Conservation (phyloP, 208 protist genomes). For the Leptomonas pyrrhocoris region DNA sequence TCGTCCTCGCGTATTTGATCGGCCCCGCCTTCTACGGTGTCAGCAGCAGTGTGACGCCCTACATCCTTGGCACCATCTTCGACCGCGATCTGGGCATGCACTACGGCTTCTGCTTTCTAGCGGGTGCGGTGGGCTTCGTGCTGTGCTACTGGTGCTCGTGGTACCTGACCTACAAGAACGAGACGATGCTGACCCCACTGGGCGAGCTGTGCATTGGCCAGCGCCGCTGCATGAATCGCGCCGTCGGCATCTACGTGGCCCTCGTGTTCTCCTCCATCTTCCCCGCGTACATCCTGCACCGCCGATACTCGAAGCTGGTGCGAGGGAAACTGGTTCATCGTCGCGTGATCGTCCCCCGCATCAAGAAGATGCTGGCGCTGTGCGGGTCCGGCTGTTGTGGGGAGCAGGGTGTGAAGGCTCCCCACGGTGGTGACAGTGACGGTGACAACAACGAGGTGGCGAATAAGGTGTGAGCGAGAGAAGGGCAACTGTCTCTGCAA, state of each 20-base stretch:
- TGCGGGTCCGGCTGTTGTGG: neutral
- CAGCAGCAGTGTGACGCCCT: constrained; percentile 54
- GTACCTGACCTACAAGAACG: constrained; percentile 43
- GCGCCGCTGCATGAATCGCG: constrained; percentile 49
- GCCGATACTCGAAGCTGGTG: constrained; percentile 47
- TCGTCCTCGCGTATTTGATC: constrained; percentile 45
- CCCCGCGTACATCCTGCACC: constrained; percentile 33
- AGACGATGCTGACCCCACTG: constrained; percentile 26
- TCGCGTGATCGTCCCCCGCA: constrained; percentile 36
- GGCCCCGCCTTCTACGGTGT: constrained; percentile 47
- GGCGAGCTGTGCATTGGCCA: constrained; percentile 35
- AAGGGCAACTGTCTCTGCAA: neutral
- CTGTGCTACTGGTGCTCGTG: constrained; percentile 44
- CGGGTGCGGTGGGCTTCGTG: constrained; percentile 45
- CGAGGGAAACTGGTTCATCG: constrained; percentile 33
- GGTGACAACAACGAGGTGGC: neutral
- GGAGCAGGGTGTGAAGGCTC: neutral
- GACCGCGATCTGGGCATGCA: constrained; percentile 64
- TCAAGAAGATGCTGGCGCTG: constrained; percentile 14
- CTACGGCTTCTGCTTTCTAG: constrained; percentile 59
- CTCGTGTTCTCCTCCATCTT: constrained; percentile 23
- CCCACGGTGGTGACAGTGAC: no score
- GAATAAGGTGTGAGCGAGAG: neutral
- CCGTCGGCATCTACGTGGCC: constrained; percentile 46
- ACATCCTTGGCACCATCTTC: constrained; percentile 57